A percentile compares a stretch with the other conserved stretches of the same genome.
Evolutionary conservation across 768 basidiomycete genomes (phyloP).

Genomic region (Leccinum disarticulatum): DNA sequence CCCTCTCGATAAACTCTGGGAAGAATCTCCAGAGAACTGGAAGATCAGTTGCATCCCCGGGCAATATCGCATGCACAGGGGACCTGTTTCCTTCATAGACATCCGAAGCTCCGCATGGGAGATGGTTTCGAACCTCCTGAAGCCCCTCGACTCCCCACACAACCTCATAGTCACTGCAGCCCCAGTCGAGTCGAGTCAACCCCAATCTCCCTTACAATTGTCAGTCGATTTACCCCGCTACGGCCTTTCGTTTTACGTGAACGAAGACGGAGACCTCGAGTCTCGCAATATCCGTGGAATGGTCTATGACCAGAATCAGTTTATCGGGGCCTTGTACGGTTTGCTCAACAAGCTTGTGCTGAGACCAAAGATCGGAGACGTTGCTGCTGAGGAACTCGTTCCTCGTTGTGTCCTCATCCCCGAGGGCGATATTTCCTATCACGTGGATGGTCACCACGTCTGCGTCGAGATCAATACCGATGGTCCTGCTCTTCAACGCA

Average conservation of each 20-base stretch:
- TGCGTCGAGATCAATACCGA: conserved; percentile 10
- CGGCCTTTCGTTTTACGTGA: conserved; percentile 40
- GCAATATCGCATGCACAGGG: conserved; percentile 10
- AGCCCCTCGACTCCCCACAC: conserved; percentile 23
- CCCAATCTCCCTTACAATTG: conserved; percentile 12
- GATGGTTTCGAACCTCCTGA: conserved; percentile 27
- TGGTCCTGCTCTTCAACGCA: neutral
- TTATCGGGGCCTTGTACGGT: conserved; percentile 45
- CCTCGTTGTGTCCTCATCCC: conserved; percentile 40
- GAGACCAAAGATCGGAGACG: conserved; percentile 21
- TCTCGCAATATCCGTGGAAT: conserved; percentile 43
- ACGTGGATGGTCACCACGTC: conserved; percentile 16
- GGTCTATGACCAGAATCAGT: conserved; percentile 43
- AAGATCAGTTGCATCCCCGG: conserved; percentile 12
- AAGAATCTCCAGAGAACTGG: conserved; percentile 29
- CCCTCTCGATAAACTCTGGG: conserved; percentile 27
- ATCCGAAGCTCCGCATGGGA: conserved; percentile 27
- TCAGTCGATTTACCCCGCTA: conserved; percentile 40
- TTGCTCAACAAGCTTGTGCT: conserved; percentile 41
- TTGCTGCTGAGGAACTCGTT: neutral
- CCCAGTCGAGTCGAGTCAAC: neutral
- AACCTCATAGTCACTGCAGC: conserved; percentile 24
- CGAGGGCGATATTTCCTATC: conserved; percentile 27
- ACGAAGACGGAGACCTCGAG: conserved; percentile 34
- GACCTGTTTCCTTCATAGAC: conserved; percentile 21